Evolutionary conservation across 2,329 filamentous ascomycete species (phyloP), one percentile per base, ranked within the genome.

Genomic region (Podosphaera aphanis): DNA sequence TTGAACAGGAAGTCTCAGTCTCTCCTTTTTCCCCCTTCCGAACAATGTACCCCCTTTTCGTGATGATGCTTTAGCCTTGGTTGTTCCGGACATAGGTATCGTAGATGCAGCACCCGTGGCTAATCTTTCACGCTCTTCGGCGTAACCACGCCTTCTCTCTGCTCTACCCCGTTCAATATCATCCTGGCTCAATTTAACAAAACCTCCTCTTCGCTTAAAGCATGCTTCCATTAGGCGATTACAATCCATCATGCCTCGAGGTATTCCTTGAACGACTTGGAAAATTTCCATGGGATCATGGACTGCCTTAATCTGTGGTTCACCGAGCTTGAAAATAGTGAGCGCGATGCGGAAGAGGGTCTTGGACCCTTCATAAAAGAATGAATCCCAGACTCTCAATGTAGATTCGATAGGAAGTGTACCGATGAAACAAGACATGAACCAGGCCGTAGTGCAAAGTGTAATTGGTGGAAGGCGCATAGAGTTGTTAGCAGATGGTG

Each of bases 341-440:
- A 95, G 66, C 0, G 88, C 84, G 48, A 93, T 83, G 42, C 86
- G 82, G 65, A 94, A 95, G 5, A 95, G 72, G 0, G 85, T 93
- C 60, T 90, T 92, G 43, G 81, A 85, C 2, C 88, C 88, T 62
- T 95, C 88, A 61, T 92, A 93, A 60, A 94, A 93, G 58, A 95
- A 86, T 1, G 84, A 75, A 55, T 95, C 88, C 88, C 88, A 95
- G 1, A 94, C 83, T 6, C 88, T 79, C 16, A 94, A 70, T 0
- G 86, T 88, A 16, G 80, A 84, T 63, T 95, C 88, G 50, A 93
- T 85, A 1, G 88, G 88, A 16, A 95, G 66, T 0, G 83, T 93
- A 45, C 86, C 85, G 49, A 94, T 90, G 61, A 90, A 94, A 55
- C 90, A 82, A 43, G 83, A 92, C 88, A 95, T 94, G 61, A 95